Evolutionary conservation across 163 green algal species (phyloP).

Genomic region (Chlorella variabilis): DNA sequence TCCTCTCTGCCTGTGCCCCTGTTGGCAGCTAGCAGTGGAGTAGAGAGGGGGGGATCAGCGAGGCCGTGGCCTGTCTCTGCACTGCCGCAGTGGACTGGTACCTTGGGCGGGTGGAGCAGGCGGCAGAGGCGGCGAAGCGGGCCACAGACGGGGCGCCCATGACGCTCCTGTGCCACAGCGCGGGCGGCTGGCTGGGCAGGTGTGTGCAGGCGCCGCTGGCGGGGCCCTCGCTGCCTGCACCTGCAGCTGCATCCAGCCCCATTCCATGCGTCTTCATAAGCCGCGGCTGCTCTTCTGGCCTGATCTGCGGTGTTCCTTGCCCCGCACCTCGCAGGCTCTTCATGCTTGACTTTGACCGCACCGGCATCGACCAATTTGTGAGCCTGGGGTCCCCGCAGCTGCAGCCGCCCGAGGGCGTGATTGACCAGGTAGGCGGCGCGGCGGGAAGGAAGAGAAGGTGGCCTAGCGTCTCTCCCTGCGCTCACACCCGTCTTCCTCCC

Average conservation of each 20-base stretch:
- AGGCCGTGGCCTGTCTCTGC: no score
- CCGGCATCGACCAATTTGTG: slow-evolving; percentile 80
- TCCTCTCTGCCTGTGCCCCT: no score
- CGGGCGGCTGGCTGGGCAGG: slow-evolving; percentile 86
- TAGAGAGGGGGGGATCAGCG: no score
- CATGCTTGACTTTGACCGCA: slow-evolving; percentile 80
- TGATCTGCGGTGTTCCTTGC: neutral
- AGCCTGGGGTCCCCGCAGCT: slow-evolving; percentile 87
- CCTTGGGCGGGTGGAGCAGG: slow-evolving; percentile 69
- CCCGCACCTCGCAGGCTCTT: slow-evolving; percentile 52
- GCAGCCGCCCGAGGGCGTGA: slow-evolving; percentile 75
- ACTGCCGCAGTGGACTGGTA: slow-evolving; percentile 98
- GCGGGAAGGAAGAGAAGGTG: no score
- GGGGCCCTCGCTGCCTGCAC: no score
- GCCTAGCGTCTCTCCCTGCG: no score
- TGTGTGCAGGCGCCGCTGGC: slow-evolving; percentile 51
- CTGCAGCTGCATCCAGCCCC: no score
- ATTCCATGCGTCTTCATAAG: no score
- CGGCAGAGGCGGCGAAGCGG: slow-evolving; percentile 71
- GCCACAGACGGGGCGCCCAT: slow-evolving; percentile 67
- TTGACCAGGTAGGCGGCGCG: slow-evolving; percentile 78
- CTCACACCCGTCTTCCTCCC: neutral
- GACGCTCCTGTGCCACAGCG: slow-evolving; percentile 90
- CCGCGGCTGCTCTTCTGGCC: no score
- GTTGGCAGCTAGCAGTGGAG: no score